A percentile compares a stretch with the other conserved stretches of the same genome.
Evolutionary conservation across 345 rosid species (phyloP).

Genomic region (Gossypium arboreum): DNA sequence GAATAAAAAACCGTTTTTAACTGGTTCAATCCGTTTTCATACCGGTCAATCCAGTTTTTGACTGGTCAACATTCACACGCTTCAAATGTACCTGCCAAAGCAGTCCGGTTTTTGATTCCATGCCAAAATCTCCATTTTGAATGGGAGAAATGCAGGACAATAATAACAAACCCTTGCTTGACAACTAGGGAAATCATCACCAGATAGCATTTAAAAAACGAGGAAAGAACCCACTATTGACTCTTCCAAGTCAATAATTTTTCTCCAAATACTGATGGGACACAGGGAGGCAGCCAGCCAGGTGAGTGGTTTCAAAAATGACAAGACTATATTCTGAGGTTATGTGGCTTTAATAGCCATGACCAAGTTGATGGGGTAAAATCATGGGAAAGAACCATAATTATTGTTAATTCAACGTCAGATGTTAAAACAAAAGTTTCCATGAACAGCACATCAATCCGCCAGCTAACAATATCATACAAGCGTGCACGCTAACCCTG

Average conservation of each 20-base stretch:
- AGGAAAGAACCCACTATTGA: background rate
- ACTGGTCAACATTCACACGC: background rate
- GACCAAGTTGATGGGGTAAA: slow-evolving; percentile 19
- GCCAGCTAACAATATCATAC: slow-evolving; percentile 66
- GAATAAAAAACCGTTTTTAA: too few relatives aligned
- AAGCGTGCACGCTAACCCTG: slow-evolving; percentile 66
- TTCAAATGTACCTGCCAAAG: background rate
- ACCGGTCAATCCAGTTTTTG: too few relatives aligned
- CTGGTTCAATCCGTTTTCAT: too few relatives aligned
- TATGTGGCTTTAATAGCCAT: slow-evolving; percentile 21
- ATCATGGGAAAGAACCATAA: slow-evolving; percentile 37
- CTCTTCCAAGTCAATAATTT: slow-evolving; percentile 12
- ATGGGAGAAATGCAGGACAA: background rate
- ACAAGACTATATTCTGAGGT: background rate
- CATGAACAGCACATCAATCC: slow-evolving; percentile 74
- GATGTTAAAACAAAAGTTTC: slow-evolving; percentile 51
- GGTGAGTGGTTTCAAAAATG: background rate
- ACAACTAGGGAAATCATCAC: background rate
- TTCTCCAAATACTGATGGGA: slow-evolving; percentile 12
- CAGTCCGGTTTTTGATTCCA: background rate
- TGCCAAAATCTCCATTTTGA: background rate
- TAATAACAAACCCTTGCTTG: background rate
- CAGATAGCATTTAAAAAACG: background rate
- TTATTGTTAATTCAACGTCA: slow-evolving; percentile 46
- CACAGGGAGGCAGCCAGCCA: slow-evolving; percentile 5